phyloP scores from a whole-genome alignment of 164 flowering plant species.

The Cinnamomum chago region DNA sequence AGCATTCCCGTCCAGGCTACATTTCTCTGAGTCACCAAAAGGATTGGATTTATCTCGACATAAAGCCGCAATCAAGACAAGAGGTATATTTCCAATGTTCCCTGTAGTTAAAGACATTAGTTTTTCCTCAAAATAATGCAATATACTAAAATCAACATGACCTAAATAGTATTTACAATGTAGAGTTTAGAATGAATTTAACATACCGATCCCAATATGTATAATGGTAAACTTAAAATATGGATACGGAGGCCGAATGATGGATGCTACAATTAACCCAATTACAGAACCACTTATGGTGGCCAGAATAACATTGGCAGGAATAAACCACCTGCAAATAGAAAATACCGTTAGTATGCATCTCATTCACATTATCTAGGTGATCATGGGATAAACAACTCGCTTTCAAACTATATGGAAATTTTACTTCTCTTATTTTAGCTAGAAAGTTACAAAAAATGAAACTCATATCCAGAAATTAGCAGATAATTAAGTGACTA shows the following conservation, averaged over 20 bases:
- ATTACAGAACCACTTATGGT: conserved; percentile 79
- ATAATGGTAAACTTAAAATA: conserved; percentile 86
- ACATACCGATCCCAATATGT: conserved; percentile 83
- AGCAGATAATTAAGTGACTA: not conserved
- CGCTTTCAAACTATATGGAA: not conserved
- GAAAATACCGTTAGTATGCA: not conserved
- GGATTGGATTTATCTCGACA: conserved; percentile 90
- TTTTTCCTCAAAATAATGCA: not conserved
- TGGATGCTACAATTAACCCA: conserved; percentile 65
- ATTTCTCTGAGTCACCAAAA: conserved; percentile 70
- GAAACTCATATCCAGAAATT: not conserved
- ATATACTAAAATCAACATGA: not conserved
- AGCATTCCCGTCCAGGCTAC: conserved; percentile 84
- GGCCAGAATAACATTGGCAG: conserved; percentile 69
- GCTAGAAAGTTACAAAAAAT: not conserved
- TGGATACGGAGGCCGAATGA: conserved; percentile 87
- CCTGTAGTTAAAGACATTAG: conserved; percentile 41
- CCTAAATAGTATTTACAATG: not conserved
- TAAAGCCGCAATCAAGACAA: conserved; percentile 87
- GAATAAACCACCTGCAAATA: conserved; percentile 94
- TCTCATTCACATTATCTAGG: not conserved
- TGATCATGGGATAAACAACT: not conserved
- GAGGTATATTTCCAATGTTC: conserved; percentile 96
- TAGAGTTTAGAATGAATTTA: not conserved
- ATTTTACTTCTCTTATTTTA: not conserved